Conservation (phyloP, 371 early-diverging fungal species). For the Catenaria anguillulae region DNA sequence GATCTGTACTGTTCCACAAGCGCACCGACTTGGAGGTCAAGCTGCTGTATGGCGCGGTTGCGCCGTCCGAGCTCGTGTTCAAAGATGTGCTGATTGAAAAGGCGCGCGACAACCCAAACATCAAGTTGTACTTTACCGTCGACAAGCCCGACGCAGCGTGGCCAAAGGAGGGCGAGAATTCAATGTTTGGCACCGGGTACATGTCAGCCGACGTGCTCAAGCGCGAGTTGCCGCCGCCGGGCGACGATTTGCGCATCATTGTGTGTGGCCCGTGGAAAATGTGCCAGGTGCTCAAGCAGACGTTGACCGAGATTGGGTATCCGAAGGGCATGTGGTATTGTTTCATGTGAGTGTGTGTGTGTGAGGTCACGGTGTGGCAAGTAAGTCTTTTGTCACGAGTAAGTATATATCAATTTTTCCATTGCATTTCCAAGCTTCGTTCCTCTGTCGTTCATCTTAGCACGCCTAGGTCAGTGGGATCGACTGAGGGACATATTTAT, state of each 20-base stretch:
- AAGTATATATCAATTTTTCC: too few relatives aligned
- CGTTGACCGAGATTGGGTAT: slow-evolving; percentile 2
- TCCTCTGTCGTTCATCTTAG: too few relatives aligned
- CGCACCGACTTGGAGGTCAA: slow-evolving; percentile 5
- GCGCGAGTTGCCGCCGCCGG: slow-evolving; percentile 1
- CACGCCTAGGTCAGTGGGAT: too few relatives aligned
- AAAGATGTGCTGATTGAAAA: background rate
- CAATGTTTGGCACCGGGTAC: slow-evolving; percentile 3
- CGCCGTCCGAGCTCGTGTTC: background rate
- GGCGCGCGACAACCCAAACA: background rate
- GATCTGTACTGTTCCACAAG: slow-evolving; percentile 3
- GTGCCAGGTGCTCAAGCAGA: slow-evolving; percentile 1
- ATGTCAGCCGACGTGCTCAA: background rate
- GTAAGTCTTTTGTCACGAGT: too few relatives aligned
- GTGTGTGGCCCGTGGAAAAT: slow-evolving; percentile 6
- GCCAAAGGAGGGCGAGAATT: background rate
- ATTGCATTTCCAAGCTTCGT: too few relatives aligned
- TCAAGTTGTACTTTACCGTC: slow-evolving; percentile 6
- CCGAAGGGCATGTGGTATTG: background rate
- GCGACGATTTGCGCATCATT: background rate
- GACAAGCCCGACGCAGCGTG: background rate
- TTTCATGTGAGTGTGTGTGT: background rate
- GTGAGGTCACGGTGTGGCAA: too few relatives aligned
- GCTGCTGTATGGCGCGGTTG: slow-evolving; percentile 3
- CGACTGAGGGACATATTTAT: too few relatives aligned